Base-by-base conservation (phyloP, 306 rosid genomes). In the Fragaria nilgerrensis region DNA sequence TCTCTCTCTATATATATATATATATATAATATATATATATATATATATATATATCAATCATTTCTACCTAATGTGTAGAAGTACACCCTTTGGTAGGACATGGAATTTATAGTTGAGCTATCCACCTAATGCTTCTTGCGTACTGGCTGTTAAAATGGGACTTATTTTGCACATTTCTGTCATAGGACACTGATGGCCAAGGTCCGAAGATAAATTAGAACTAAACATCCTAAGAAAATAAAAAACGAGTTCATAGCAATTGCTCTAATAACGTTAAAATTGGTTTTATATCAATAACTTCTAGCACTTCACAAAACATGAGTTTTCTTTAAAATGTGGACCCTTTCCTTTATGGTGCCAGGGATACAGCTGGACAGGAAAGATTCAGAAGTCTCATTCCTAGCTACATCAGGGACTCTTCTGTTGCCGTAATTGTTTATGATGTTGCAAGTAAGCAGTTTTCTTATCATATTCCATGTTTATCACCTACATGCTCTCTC, bases 351-450 rank as follows among this genome's bases (percentile, higher is more conserved):
- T 44, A 25, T 70, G 74, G 74, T 70, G 41, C 61, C 80, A 85
- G 86, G 89, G 91, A 88, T 80, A 87, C 89, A 9, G 86, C 86
- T 56, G 89, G 91, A 49, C 91, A 87, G 72, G 91, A 87, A 79
- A 85, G 91, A 75, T 87, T 87, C 72, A 85, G 91, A 82, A 87
- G 91, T 87, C 84, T 88, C 45, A 88, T 88, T 70, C 89, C 87
- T 2, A 88, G 91, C 86, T 88, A 88, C 72, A 88, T 83, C 72
- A 85, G 91, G 81, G 87, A 88, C 76, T 88, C 91, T 14, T 88
- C 91, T 20, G 89, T 85, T 27, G 91, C 87, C 4, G 85, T 88
- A 68, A 88, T 88, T 7, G 89, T 88, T 19, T 88, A 76, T 72
- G 87, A 88, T 67, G 86, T 87, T 48, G 91, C 89, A 58, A 85